Evolutionary conservation across 768 basidiomycete genomes (phyloP), one percentile per base, ranked within the genome.

Genomic region (Leccinum arenicola): DNA sequence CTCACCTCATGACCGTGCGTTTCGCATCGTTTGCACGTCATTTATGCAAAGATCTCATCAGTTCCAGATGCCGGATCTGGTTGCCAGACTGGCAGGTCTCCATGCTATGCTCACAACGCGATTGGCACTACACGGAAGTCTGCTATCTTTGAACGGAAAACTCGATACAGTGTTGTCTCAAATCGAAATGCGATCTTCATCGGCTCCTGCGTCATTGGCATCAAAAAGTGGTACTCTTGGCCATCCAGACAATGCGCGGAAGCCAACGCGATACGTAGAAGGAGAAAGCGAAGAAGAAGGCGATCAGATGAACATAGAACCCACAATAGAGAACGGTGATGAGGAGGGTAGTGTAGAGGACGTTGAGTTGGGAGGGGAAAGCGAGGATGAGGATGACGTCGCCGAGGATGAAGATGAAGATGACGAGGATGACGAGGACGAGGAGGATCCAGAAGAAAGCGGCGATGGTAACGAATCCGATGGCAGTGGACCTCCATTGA

Each of bases 81-180:
- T 98, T 21, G 83, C 88, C 36, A 86, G 92, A 35, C 83, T 99
- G 17, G 87, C 95, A 3, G 86, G 86, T 5, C 80, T 99, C 21
- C 93, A 96, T 74, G 77, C 89, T 19, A 88, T 89, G 6, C 78
- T 99, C 43, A 85, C 89, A 3, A 80, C 88, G 33, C 85, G 97
- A 21, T 76, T 97, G 35, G 80, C 87, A 25, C 76, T 98, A 50
- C 91, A 97, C 62, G 88, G 93, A 62, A 91, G 87, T 58, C 79
- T 99, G 19, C 78, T 95, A 10, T 85, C 90, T 2, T 79, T 99
- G 45, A 91, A 86, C 59, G 97, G 97, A 27, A 85, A 93, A 57
- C 80, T 98, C 29, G 96, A 98, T 69, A 91, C 95, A 79, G 92
- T 97, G 23, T 80, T 98, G 52, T 89, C 93, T 0, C 97, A 98